Base-by-base conservation (phyloP, 805 yeast species). In the Zygoascus tannicola region DNA sequence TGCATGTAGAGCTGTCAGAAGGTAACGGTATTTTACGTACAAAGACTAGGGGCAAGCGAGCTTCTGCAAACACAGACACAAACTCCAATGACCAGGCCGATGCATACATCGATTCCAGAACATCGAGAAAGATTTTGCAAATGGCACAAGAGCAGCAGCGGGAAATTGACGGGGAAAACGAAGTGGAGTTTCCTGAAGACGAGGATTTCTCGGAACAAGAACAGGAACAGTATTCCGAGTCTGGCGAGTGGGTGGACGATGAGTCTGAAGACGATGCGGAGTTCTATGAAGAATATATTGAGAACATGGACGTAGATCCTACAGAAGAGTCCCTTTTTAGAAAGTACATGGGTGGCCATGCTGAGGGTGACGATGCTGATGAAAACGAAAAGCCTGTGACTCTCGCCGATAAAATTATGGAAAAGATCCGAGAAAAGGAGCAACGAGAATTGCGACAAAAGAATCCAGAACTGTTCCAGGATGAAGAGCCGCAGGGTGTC, bases 61-160 rank as follows among this genome's bases (percentile, higher is more conserved):
- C 64, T 33, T 63, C 66, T 19, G 60, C 65, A 32, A 67, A 64
- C 43, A 45, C 40, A 35, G 30, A 43, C 5, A 22, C 16, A 32
- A 23, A 35, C 10, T 14, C 21, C 16, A 22, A 34, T 5, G 45
- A 40, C 5, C 69, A 62, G 22, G 63, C 57, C 4, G 66, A 60
- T 15, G 75, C 71, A 10, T 81, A 67, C 53, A 71, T 92, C 33
- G 96, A 90, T 66, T 83, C 97, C 16, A 70, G 77, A 16, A 68
- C 85, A 23, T 85, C 97, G 1, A 73, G 94, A 63, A 85, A 78
- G 65, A 88, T 92, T 62, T 69, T 92, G 52, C 85, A 83, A 60
- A 70, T 92, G 49, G 99, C 98, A 16, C 80, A 75, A 54, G 90
- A 83, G 56, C 99, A 92, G 67, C 96, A 87, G 64, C 87, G 84